These are phyloP conservation scores for Paramecium primaurelia DNA, from an alignment of 73 alveolate species.

Conservation along the genomic window DNA sequence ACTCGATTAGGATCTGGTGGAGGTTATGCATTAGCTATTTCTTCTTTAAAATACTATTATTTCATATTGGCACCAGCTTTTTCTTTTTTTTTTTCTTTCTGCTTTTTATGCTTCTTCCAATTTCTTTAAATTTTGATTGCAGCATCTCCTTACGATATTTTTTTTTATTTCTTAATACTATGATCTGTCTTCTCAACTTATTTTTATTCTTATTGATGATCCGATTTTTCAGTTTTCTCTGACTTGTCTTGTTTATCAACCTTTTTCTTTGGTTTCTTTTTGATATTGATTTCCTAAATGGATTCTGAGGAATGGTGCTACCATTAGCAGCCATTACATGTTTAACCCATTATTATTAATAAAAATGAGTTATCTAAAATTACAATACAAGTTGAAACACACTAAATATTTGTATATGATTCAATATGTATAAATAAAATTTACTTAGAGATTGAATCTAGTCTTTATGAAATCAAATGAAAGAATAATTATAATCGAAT, in stretches of 20 bases:
- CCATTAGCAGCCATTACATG: neutral
- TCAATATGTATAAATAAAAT: neutral
- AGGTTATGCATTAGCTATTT: neutral
- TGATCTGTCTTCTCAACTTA: neutral
- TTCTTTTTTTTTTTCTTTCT: neutral
- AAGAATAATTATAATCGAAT: no score
- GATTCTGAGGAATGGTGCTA: neutral
- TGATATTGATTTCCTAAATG: neutral
- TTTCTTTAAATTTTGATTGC: neutral
- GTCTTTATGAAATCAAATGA: no score
- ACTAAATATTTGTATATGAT: neutral
- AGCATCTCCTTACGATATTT: neutral
- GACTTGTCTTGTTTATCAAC: neutral
- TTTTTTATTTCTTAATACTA: neutral
- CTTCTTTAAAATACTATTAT: neutral
- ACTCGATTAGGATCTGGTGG: constrained; percentile 4
- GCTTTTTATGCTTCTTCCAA: neutral
- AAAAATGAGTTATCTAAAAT: neutral
- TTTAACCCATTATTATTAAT: neutral
- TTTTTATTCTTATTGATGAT: neutral
- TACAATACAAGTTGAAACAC: neutral
- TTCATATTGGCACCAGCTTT: neutral
- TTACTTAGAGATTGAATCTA: no score
- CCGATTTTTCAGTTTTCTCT: neutral
- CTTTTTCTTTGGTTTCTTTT: neutral